A percentile compares a stretch with the other conserved stretches of the same genome.
Conservation (phyloP, 2,329 filamentous ascomycete genomes). For the Dothiorella sarmentorum region DNA sequence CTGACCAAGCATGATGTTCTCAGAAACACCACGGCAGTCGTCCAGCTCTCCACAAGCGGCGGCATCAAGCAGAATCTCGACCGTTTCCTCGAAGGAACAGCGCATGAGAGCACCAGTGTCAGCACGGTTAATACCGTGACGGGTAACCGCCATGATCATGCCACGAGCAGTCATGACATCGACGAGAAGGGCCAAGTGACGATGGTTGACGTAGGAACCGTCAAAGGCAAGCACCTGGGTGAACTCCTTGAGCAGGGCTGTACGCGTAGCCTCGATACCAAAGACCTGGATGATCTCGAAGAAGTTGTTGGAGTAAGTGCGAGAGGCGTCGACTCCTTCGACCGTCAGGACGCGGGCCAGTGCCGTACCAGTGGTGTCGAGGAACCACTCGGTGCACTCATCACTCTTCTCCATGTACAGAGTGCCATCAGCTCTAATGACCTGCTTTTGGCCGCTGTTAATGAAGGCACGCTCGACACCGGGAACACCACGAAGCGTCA, state of each 20-base stretch:
- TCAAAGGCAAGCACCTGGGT: constrained; percentile 94
- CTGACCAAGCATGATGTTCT: constrained; percentile 98
- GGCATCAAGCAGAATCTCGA: constrained; percentile 95
- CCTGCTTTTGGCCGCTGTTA: constrained; percentile 45
- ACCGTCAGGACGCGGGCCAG: constrained; percentile 80
- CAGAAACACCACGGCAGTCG: constrained; percentile 95
- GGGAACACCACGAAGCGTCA: constrained; percentile 85
- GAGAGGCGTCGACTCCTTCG: constrained; percentile 78
- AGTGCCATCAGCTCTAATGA: constrained; percentile 69
- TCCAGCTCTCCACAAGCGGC: constrained; percentile 93
- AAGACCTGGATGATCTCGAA: constrained; percentile 93
- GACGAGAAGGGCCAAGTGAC: constrained; percentile 89
- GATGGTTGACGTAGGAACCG: constrained; percentile 98
- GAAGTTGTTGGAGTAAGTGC: constrained; percentile 93
- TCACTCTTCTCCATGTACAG: constrained; percentile 59
- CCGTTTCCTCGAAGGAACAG: constrained; percentile 98
- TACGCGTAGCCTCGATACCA: constrained; percentile 90
- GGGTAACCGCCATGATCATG: constrained; percentile 90
- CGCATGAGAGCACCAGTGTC: constrained; percentile 98
- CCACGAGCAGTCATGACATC: constrained; percentile 98
- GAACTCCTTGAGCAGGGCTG: constrained; percentile 82
- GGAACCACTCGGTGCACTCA: constrained; percentile 85
- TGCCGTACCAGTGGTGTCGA: constrained; percentile 90
- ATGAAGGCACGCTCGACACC: constrained; percentile 92
- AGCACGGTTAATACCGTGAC: constrained; percentile 96